Base-by-base conservation (phyloP, 306 rosid genomes). In the Herpetospermum pedunculosum region DNA sequence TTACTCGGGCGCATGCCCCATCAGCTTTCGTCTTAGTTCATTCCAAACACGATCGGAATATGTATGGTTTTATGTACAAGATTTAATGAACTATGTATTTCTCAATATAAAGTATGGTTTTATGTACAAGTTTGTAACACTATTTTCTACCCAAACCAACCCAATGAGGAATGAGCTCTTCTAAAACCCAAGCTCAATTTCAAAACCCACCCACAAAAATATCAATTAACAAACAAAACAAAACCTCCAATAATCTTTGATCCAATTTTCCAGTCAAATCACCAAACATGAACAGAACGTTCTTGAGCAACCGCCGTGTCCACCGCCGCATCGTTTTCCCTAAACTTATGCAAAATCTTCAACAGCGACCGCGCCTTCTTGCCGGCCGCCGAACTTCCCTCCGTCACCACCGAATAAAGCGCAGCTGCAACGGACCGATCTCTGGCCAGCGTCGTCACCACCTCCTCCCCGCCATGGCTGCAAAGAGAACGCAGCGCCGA, bases 301-400 rank as follows among this genome's bases (percentile, higher is more conserved):
- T 87, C 86, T 1, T 73, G 83, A 15, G 72, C 32, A 75, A 47
- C 77, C 0, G 83, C 75, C 1, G 88, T 77, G 52, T 77, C 75
- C 74, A 63, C 79, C 72, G 69, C 74, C 78, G 50, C 46, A 52
- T 74, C 79, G 4, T 88, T 73, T 77, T 87, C 90, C 14, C 70
- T 77, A 52, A 82, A 87, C 48, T 83, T 86, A 0, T 87, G 98
- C 5, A 93, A 77, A 77, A 89, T 69, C 32, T 76, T 87, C 60
- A 93, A 83, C 29, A 93, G 89, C 10, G 82, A 81, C 0, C 94
- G 83, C 0, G 93, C 90, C 78, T 93, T 90, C 84, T 89, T 93
- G 3, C 79, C 72, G 0, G 92, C 88, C 19, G 81, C 80, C 65
- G 81, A 38, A 35, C 83, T 84, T 8, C 89, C 97, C 2, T 86